Evolutionary conservation across 2,329 filamentous ascomycete species (phyloP).

Genomic region (Penicillium sp.): DNA sequence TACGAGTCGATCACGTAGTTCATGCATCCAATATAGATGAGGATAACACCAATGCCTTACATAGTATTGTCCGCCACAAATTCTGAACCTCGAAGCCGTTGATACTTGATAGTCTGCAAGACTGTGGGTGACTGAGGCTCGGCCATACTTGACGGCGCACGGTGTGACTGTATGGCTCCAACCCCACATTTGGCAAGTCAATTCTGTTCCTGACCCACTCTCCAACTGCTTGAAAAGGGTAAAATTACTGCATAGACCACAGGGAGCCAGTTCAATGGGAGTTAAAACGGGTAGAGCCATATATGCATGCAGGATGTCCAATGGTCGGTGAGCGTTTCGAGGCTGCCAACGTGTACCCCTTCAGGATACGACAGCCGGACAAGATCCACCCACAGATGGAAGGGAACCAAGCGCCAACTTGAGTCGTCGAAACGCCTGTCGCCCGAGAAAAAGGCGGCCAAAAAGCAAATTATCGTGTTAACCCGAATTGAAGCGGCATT

Average conservation of each 20-base stretch:
- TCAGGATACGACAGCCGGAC: background rate
- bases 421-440: background rate
- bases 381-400: background rate
- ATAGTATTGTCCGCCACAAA: no score
- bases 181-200: background rate
- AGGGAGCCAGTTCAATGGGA: background rate
- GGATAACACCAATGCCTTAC: slow-evolving; percentile 6
- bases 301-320: background rate
- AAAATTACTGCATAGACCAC: background rate
- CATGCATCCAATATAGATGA: slow-evolving; percentile 8
- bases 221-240: background rate
- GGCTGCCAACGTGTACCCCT: background rate
- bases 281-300: background rate
- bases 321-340: background rate
- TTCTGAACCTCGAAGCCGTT: background rate
- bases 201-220: background rate
- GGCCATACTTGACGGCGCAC: background rate
- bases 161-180: no score
- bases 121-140: background rate
- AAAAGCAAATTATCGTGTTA: background rate
- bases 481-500: background rate
- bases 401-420: background rate
- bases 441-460: background rate
- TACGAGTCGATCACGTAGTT: slow-evolving; percentile 14
- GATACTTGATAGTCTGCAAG: background rate